Conservation (phyloP, 257 asterid genomes). For the Lithospermum erythrorhizon region DNA sequence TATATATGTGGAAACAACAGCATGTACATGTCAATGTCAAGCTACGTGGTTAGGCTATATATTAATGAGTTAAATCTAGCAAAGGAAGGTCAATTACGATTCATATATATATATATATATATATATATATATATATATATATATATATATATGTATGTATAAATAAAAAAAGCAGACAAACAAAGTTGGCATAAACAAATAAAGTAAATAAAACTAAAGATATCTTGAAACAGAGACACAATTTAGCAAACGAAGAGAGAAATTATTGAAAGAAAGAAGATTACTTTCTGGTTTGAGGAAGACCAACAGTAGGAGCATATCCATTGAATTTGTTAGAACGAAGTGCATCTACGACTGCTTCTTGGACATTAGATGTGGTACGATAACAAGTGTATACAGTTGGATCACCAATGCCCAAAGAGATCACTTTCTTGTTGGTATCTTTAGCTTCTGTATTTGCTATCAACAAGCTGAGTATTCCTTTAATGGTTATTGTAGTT, state of each 20-base stretch:
- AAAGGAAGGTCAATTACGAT: too few species aligned
- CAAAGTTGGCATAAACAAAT: too few species aligned
- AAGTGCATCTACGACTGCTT: slow-evolving; percentile 47
- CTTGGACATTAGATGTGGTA: slow-evolving; percentile 41
- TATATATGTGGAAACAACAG: too few species aligned
- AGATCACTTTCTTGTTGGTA: slow-evolving; percentile 30
- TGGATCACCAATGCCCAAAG: slow-evolving; percentile 82
- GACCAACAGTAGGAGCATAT: slow-evolving; percentile 73
- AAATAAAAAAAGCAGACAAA: too few species aligned
- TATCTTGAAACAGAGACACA: not conserved
- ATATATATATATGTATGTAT: too few species aligned
- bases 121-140: too few species aligned
- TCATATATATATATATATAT: too few species aligned
- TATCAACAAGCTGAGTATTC: slow-evolving; percentile 53
- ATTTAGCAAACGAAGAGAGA: too few species aligned
- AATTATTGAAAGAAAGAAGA: not conserved
- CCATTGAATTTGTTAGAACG: slow-evolving; percentile 68
- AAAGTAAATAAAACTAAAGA: too few species aligned
- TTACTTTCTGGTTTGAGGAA: slow-evolving; percentile 73
- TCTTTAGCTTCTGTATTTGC: slow-evolving; percentile 21
- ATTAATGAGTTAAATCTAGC: too few species aligned
- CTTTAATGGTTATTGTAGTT: slow-evolving; percentile 53
- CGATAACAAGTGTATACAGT: slow-evolving; percentile 61
- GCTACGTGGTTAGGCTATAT: too few species aligned
- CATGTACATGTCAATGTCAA: too few species aligned